Conservation (phyloP, 305 asterid genomes). For the Salvia sclarea region DNA sequence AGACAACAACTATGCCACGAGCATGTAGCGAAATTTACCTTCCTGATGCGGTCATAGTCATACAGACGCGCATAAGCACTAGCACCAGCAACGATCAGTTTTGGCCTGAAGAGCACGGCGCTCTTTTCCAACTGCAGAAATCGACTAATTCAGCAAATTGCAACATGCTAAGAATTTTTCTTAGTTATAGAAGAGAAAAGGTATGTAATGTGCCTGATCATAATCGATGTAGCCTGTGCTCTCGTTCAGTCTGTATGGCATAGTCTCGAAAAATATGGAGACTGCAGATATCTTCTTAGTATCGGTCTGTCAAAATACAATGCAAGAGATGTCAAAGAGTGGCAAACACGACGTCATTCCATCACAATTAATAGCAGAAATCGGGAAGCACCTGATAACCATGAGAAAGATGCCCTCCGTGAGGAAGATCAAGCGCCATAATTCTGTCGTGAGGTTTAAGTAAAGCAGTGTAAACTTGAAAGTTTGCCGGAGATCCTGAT, state of each 20-base stretch:
- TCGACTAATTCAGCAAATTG: conserved; percentile 15
- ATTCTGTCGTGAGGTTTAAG: conserved; percentile 83
- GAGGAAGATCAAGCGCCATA: conserved; percentile 96
- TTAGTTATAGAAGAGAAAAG: conserved; percentile 10
- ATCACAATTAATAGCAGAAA: background rate
- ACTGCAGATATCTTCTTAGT: conserved; percentile 93
- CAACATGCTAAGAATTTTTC: background rate
- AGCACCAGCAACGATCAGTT: conserved; percentile 88
- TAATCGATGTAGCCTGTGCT: conserved; percentile 85
- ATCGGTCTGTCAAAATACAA: conserved; percentile 59
- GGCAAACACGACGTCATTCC: background rate
- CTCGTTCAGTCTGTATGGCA: conserved; percentile 92
- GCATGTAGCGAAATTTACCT: conserved; percentile 40
- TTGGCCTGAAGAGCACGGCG: conserved; percentile 87
- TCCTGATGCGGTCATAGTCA: conserved; percentile 69
- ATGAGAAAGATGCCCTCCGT: conserved; percentile 90
- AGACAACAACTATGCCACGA: background rate
- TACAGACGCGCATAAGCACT: conserved; percentile 82
- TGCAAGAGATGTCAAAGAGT: background rate
- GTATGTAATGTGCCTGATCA: conserved; percentile 62
- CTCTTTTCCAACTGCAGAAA: conserved; percentile 74
- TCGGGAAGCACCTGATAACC: conserved; percentile 65
- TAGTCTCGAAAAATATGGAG: conserved; percentile 86
- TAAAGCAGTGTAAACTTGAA: conserved; percentile 82
- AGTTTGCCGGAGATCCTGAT: conserved; percentile 82